Evolutionary conservation across 768 basidiomycete species (phyloP).

Genomic region (Trametopsis cervina): DNA sequence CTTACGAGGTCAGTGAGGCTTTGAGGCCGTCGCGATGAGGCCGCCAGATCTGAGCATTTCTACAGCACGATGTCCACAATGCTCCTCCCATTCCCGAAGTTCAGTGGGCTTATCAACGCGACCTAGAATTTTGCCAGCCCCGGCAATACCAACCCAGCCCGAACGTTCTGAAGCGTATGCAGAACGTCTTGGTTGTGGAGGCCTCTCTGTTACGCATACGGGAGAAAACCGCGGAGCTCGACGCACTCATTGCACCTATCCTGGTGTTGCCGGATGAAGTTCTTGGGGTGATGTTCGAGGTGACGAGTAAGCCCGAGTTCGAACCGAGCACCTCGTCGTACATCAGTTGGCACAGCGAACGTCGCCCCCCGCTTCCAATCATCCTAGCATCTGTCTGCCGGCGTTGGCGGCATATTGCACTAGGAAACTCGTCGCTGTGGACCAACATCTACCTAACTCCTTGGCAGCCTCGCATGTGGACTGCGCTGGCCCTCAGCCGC

Average conservation of each 20-base stretch:
- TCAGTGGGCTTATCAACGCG: neutral
- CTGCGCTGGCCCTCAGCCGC: no score
- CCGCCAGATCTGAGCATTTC: no score
- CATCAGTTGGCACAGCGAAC: conserved; percentile 1
- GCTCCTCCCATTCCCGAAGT: no score
- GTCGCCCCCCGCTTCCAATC: no score
- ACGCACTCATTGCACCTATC: conserved; percentile 17
- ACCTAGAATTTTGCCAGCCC: neutral
- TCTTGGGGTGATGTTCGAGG: conserved; percentile 16
- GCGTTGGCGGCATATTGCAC: no score
- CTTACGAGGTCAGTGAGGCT: neutral
- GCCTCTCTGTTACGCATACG: conserved; percentile 16
- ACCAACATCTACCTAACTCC: no score
- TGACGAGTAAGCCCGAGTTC: conserved; percentile 8
- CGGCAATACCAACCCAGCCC: neutral
- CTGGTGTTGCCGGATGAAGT: conserved; percentile 18
- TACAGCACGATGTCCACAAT: no score
- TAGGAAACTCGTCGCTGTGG: no score
- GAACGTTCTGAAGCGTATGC: neutral
- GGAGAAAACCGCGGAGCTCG: conserved; percentile 16
- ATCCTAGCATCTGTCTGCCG: no score
- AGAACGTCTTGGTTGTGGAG: conserved; percentile 11
- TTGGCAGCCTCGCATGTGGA: no score
- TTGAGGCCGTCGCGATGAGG: neutral
- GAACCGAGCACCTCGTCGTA: neutral